Conservation (phyloP, 2,329 filamentous ascomycete species). For the Zelopaecilomyces penicillatus region DNA sequence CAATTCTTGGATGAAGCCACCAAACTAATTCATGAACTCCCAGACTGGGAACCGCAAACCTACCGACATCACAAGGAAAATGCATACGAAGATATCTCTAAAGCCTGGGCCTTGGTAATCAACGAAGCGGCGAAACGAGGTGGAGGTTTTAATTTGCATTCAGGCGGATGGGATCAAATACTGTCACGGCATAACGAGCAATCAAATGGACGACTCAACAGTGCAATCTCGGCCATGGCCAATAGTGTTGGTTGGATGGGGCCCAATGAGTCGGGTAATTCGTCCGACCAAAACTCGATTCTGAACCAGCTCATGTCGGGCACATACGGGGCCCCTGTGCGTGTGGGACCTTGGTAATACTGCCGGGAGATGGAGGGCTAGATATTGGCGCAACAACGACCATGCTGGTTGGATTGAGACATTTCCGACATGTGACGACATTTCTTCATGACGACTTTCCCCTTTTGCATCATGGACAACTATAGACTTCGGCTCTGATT, state of each 20-base stretch:
- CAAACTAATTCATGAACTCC: slow-evolving; percentile 78
- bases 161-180: slow-evolving; percentile 86
- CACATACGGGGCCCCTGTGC: slow-evolving; percentile 50
- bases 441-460: slow-evolving; percentile 23
- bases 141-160: slow-evolving; percentile 81
- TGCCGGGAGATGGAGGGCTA: neutral
- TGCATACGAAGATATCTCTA: slow-evolving; percentile 91
- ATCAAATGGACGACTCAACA: slow-evolving; percentile 71
- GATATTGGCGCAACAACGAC: slow-evolving; percentile 9
- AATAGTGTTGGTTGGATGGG: slow-evolving; percentile 73
- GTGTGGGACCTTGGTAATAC: slow-evolving; percentile 52
- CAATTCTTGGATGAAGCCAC: slow-evolving; percentile 86
- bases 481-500: slow-evolving; percentile 28
- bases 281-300: slow-evolving; percentile 46
- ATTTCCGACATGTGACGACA: slow-evolving; percentile 22
- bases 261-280: slow-evolving; percentile 19
- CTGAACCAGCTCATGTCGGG: slow-evolving; percentile 55
- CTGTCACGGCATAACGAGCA: slow-evolving; percentile 80
- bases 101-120: slow-evolving; percentile 87
- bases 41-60: slow-evolving; percentile 81
- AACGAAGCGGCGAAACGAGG: slow-evolving; percentile 85
- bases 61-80: slow-evolving; percentile 91
- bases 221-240: slow-evolving; percentile 70
- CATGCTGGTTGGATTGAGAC: slow-evolving; percentile 8
- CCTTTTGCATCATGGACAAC: slow-evolving; percentile 24